Base-by-base conservation (phyloP, 306 rosid genomes). In the Herpetospermum pedunculosum region DNA sequence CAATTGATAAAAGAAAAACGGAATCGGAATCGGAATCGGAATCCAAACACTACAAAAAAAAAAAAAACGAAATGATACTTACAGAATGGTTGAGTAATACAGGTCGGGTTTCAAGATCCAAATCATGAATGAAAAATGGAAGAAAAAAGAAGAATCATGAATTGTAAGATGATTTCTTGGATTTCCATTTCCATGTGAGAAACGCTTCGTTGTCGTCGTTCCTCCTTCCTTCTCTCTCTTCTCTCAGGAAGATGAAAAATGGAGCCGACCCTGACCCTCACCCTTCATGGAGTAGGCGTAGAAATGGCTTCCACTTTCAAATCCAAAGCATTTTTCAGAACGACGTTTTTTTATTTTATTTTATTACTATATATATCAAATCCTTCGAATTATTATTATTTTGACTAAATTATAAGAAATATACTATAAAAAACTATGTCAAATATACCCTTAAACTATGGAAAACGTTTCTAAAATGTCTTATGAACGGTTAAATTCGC, bases 141-240 rank as follows among this genome's bases (percentile, higher is more conserved):
- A 40, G 38, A 38, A 23, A 38, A 40, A 0, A 6, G 50, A 41
- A 26, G 23, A 26, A 68, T 68, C 38, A 43, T 3, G 73, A n/a
- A n/a, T n/a, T n/a, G n/a, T n/a, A n/a, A n/a, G n/a, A 26, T 28
- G 74, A 30, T 59, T 59, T 59, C 53, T 23, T n/a, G n/a, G n/a
- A 72, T 52, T 49, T 47, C 32, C n/a, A 52, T 73, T 70, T 75
- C 75, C 71, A 29, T 34, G 19, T 30, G 53, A 69, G 58, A 35
- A 65, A 64, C 52, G 35, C 55, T 59, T 65, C 49, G 60, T 35
- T 72, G 40, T 40, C 32, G 3, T 38, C 14, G n/a, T n/a, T n/a
- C n/a, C n/a, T n/a, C n/a, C n/a, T 15, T 46, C 75, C 35, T 34
- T 72, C 48, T 72, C 64, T 72, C 64, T 72, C 69, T 60, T 34